Evolutionary conservation across 2,329 filamentous ascomycete species (phyloP).

Genomic region (Stachybotrys echinatus): DNA sequence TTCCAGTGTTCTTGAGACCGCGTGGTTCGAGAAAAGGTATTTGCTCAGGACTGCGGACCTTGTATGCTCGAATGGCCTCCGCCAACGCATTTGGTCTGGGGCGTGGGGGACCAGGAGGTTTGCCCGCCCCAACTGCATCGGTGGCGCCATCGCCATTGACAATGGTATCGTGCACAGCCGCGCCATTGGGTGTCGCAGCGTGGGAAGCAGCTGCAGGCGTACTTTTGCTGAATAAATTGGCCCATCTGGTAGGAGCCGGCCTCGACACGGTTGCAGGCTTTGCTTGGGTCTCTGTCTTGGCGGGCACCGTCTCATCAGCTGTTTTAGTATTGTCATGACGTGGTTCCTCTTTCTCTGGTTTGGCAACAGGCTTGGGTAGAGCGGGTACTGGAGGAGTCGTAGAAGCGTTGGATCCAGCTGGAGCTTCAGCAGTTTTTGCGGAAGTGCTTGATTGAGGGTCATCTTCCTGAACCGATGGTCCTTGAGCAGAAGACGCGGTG

Average conservation of each 20-base stretch:
- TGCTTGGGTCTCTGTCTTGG: not conserved
- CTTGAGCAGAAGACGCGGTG: not conserved
- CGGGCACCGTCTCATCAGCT: not conserved
- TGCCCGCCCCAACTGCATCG: constrained; percentile 7
- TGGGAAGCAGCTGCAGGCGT: constrained; percentile 12
- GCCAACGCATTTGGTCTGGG: constrained; percentile 53
- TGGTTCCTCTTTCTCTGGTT: constrained; percentile 14
- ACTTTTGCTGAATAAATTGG: constrained; percentile 31
- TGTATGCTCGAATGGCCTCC: constrained; percentile 72
- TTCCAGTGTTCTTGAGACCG: constrained; percentile 92
- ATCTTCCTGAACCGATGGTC: not conserved
- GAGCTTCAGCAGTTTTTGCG: constrained; percentile 16
- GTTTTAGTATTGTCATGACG: not conserved
- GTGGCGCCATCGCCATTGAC: constrained; percentile 18
- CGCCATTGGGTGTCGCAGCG: constrained; percentile 18
- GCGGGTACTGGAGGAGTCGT: constrained; percentile 42
- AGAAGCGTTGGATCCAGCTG: constrained; percentile 26
- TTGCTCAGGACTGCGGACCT: constrained; percentile 58
- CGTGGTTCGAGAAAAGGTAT: constrained; percentile 85
- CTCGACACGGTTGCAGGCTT: constrained; percentile 18
- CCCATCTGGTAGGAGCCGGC: constrained; percentile 31
- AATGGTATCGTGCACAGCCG: constrained; percentile 7
- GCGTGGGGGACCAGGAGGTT: constrained; percentile 27
- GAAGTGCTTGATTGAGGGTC: not conserved
- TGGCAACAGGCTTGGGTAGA: constrained; percentile 33